phyloP scores from a whole-genome alignment of 192 early-diverging fungal genomes.

The Gamsiella multidivaricata region DNA sequence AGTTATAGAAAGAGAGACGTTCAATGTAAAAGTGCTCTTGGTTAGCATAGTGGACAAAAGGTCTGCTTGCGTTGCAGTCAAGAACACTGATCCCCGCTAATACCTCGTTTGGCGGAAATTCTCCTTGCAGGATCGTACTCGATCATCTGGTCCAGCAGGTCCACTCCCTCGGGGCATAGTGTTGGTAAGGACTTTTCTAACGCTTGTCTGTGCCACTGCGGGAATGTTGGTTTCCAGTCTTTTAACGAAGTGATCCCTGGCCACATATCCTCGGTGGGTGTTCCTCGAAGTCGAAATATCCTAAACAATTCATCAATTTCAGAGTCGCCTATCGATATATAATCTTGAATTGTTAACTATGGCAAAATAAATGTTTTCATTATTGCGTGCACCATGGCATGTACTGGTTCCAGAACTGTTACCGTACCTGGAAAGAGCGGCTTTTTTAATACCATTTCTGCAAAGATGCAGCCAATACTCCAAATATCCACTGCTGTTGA shows the following conservation, averaged over 20 bases:
- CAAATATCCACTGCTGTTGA: constrained; percentile 97
- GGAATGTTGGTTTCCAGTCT: constrained; percentile 63
- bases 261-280: constrained; percentile 77
- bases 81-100: too few species aligned
- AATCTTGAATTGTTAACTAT: neutral
- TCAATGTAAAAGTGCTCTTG: neutral
- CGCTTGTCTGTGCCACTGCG: constrained; percentile 66
- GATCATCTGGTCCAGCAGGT: constrained; percentile 76
- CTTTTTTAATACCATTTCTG: constrained; percentile 84
- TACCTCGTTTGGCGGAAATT: constrained; percentile 67
- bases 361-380: too few species aligned
- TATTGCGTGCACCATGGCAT: neutral
- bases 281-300: constrained; percentile 72
- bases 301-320: constrained; percentile 71
- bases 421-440: constrained; percentile 89
- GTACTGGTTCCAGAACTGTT: neutral
- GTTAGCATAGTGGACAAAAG: too few species aligned
- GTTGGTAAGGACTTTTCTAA: constrained; percentile 73
- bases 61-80: too few species aligned
- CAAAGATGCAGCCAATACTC: constrained; percentile 97
- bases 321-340: constrained; percentile 58
- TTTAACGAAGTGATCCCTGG: constrained; percentile 61
- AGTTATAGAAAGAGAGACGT: neutral
- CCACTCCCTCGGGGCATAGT: constrained; percentile 74
- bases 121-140: constrained; percentile 78